Evolutionary conservation across 768 basidiomycete genomes (phyloP).

Genomic region (Boletus vinaceobasis): DNA sequence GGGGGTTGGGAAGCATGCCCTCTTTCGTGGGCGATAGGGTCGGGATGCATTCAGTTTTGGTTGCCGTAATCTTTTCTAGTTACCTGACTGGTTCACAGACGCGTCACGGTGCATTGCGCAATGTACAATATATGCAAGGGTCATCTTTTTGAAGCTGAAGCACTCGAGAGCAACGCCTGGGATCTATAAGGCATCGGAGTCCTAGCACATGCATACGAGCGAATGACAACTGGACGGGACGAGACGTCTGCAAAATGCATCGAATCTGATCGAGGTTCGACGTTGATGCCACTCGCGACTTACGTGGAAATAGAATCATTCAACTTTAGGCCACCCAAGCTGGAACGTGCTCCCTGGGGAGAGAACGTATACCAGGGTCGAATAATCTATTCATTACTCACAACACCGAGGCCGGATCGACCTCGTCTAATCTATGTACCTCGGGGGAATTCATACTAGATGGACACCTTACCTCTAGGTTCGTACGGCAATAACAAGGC

Average conservation of each 20-base stretch:
- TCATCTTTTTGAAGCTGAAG: background rate
- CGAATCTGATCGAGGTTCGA: background rate
- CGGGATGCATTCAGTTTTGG: background rate
- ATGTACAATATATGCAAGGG: background rate
- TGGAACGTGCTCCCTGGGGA: background rate
- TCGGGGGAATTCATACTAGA: slow-evolving; percentile 34
- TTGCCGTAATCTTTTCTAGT: background rate
- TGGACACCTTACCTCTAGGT: slow-evolving; percentile 68
- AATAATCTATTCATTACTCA: background rate
- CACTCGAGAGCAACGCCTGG: background rate
- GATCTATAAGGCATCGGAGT: background rate
- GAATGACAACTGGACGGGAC: no score
- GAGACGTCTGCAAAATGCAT: background rate
- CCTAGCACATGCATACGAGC: no score
- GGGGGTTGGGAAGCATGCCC: background rate
- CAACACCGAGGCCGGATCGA: background rate
- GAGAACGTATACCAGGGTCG: background rate
- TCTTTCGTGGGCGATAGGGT: background rate
- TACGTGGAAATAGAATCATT: background rate
- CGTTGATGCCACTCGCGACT: background rate
- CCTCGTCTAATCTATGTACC: background rate
- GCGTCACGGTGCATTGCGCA: background rate
- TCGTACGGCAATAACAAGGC: slow-evolving; percentile 70
- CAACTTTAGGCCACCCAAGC: background rate
- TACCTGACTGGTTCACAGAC: background rate